phyloP scores from a whole-genome alignment of 2,329 filamentous ascomycete species.

The Penicillium sp. region DNA sequence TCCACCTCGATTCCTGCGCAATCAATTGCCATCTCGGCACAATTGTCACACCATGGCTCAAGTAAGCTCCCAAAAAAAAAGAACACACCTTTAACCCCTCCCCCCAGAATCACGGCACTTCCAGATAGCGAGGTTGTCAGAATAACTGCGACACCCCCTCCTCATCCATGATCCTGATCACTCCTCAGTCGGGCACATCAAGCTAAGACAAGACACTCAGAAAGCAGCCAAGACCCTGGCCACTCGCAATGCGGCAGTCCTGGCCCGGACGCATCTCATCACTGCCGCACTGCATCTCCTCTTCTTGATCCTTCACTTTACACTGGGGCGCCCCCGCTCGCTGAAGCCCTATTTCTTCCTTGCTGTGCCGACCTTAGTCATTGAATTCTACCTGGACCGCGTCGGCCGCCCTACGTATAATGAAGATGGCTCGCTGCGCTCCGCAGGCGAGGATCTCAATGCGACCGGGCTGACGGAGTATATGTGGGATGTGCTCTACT shows the following conservation, averaged over 20 bases:
- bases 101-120: neutral
- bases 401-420: slow-evolving; percentile 73
- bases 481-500: slow-evolving; percentile 96
- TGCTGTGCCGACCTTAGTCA: slow-evolving; percentile 66
- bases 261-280: slow-evolving; percentile 76
- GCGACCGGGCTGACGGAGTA: slow-evolving; percentile 89
- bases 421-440: slow-evolving; percentile 60
- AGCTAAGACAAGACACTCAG: slow-evolving; percentile 9
- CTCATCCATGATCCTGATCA: neutral
- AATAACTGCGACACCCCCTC: slow-evolving; percentile 2
- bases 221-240: slow-evolving; percentile 58
- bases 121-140: too few relatives aligned
- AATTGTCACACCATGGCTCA: slow-evolving; percentile 20
- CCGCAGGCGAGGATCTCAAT: slow-evolving; percentile 78
- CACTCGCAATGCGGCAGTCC: slow-evolving; percentile 67
- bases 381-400: slow-evolving; percentile 79
- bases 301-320: slow-evolving; percentile 66
- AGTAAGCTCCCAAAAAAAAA: slow-evolving; percentile 12
- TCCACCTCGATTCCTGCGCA: too few relatives aligned
- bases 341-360: slow-evolving; percentile 64
- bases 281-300: slow-evolving; percentile 64
- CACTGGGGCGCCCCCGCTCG: slow-evolving; percentile 57
- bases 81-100: neutral
- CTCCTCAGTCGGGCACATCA: too few relatives aligned
- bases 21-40: neutral